A percentile compares a stretch with the other conserved stretches of the same genome.
Conservation (phyloP, 2,329 filamentous ascomycete genomes). For the Aspergillus sp. region DNA sequence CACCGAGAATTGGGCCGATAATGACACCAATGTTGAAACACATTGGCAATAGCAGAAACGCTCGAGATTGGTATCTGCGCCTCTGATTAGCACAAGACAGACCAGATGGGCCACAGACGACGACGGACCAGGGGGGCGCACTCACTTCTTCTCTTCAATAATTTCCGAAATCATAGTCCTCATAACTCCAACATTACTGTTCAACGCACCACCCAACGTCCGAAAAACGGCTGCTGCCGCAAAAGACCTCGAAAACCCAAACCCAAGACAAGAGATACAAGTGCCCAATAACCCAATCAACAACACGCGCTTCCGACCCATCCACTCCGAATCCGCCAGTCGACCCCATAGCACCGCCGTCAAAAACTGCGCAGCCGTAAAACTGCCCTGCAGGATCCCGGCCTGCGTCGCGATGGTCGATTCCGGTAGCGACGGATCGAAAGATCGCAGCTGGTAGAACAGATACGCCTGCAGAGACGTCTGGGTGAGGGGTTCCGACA, state of each 20-base stretch:
- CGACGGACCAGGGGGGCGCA: not conserved
- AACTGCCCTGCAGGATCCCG: slow-evolving; percentile 74
- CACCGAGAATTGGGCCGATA: slow-evolving; percentile 61
- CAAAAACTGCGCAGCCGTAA: slow-evolving; percentile 77
- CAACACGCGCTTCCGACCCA: slow-evolving; percentile 75
- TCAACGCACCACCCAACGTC: slow-evolving; percentile 64
- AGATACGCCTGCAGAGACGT: slow-evolving; percentile 77
- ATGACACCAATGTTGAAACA: slow-evolving; percentile 68
- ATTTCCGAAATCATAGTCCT: slow-evolving; percentile 73
- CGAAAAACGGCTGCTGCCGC: slow-evolving; percentile 64
- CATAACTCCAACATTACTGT: slow-evolving; percentile 74
- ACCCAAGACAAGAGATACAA: slow-evolving; percentile 63
- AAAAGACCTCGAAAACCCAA: slow-evolving; percentile 68
- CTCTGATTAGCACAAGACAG: not conserved
- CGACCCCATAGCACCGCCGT: slow-evolving; percentile 83
- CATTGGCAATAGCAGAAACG: slow-evolving; percentile 64
- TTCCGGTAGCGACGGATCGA: slow-evolving; percentile 59
- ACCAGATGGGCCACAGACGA: not conserved
- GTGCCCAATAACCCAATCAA: slow-evolving; percentile 75
- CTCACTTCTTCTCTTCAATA: slow-evolving; percentile 66
- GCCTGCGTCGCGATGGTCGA: slow-evolving; percentile 72
- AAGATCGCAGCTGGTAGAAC: slow-evolving; percentile 85
- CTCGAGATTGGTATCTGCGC: slow-evolving; percentile 49
- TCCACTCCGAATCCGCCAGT: slow-evolving; percentile 62
- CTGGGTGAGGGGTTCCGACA: slow-evolving; percentile 80